phyloP scores from a whole-genome alignment of 2,329 filamentous ascomycete genomes.

The Paradendryphiella salina region DNA sequence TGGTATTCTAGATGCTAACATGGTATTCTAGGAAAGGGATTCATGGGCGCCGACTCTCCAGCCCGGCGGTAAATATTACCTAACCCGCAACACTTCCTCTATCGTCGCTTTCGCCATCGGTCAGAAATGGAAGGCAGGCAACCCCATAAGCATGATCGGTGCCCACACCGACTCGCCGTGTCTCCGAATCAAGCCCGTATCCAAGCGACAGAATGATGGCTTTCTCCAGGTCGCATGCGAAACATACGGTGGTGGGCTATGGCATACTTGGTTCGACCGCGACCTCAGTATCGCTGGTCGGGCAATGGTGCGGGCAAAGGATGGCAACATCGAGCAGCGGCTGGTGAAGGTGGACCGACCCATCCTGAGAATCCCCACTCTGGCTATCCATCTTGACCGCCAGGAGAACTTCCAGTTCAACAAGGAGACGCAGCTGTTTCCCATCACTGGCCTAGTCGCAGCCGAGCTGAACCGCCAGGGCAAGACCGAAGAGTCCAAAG shows the following conservation, averaged over 20 bases:
- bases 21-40: conserved; percentile 70
- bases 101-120: conserved; percentile 93
- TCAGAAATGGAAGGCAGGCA: conserved; percentile 86
- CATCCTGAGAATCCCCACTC: conserved; percentile 85
- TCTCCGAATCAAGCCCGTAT: conserved; percentile 90
- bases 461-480: conserved; percentile 83
- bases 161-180: conserved; percentile 95
- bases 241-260: conserved; percentile 94
- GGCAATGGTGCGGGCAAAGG: conserved; percentile 74
- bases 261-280: conserved; percentile 98
- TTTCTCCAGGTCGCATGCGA: conserved; percentile 96
- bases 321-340: conserved; percentile 77
- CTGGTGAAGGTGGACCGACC: conserved; percentile 89
- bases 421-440: conserved; percentile 95
- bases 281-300: conserved; percentile 89
- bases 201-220: conserved; percentile 81
- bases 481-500: conserved; percentile 55
- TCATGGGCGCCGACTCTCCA: conserved; percentile 79
- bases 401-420: conserved; percentile 88
- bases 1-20: conserved; percentile 2
- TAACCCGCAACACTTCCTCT: conserved; percentile 90
- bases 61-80: conserved; percentile 92
- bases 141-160: conserved; percentile 88
- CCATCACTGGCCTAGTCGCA: conserved; percentile 83
- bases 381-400: conserved; percentile 92